Base-by-base conservation (phyloP, 192 early-diverging fungal genomes). In the Blastocladiella britannica region DNA sequence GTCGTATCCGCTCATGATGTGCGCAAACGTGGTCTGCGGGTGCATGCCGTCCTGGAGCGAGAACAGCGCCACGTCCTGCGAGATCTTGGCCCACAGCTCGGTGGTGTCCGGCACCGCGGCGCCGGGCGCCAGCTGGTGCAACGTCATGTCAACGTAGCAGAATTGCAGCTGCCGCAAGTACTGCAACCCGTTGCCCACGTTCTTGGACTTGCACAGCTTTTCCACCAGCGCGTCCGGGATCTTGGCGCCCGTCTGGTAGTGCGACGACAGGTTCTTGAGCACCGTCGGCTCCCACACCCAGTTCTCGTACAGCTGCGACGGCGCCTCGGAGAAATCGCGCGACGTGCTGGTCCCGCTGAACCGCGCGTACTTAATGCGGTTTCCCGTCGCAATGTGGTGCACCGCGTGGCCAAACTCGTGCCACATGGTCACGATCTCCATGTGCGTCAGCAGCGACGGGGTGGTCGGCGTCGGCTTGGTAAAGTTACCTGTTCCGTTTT, bases 301-400 rank as follows among this genome's bases (percentile, higher is more conserved):
- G 68, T 87, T 91, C 67, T 89, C 88, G 25, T 88, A 73, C 88
- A 91, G 87, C 76, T 88, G 85, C 26, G 81, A 82, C 18, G 88
- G 88, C 25, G 83, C 84, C 74, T 91, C 88, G 25, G 89, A 80
- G 72, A 91, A 91, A 65, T 91, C 88, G 57, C 77, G 65, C 58
- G 87, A 82, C 29, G 83, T 72, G 47, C 68, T 70, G 24, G 85
- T 87, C 51, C 86, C 87, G 30, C 87, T 83, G 63, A 89, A 84
- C 0, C 80, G 68, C 1, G 73, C 71, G 56, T 73, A 85, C 65
- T 79, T 84, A 18, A 85, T 87, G 29, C 72, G 64, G 26, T 80
- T 82, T 66, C 84, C 86, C 25, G 82, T 82, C 67, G 82, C 86
- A 25, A 89, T 59, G 24, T 67, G 65, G 65, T 74, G 72, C 62